A percentile compares a stretch with the other conserved stretches of the same genome.
phyloP scores from a whole-genome alignment of 2,329 filamentous ascomycete species.

The Pestalotiopsis sp. region DNA sequence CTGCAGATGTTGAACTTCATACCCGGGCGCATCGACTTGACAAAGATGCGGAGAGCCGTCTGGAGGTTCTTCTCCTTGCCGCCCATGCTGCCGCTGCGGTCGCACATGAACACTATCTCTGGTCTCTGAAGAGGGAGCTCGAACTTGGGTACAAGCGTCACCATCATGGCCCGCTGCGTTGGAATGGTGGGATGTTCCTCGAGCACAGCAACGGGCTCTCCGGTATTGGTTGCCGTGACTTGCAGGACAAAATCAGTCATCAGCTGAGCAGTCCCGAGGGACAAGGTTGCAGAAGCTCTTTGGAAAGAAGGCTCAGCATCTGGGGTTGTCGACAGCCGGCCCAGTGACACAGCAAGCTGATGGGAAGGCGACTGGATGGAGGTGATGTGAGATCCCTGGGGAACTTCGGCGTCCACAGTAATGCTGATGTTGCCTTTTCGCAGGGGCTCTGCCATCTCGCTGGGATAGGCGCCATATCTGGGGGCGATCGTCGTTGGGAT shows the following conservation, averaged over 20 bases:
- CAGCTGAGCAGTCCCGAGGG: constrained; percentile 52
- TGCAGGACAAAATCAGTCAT: constrained; percentile 68
- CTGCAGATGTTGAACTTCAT: constrained; percentile 71
- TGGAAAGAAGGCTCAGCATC: constrained; percentile 51
- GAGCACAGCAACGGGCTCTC: constrained; percentile 62
- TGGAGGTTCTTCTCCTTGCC: constrained; percentile 53
- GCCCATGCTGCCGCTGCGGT: constrained; percentile 68
- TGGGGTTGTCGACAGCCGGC: constrained; percentile 48
- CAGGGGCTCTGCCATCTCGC: constrained; percentile 26
- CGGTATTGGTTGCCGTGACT: constrained; percentile 59
- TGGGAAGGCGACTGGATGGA: constrained; percentile 68
- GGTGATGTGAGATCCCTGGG: constrained; percentile 55
- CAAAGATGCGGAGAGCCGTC: constrained; percentile 60
- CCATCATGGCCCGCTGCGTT: constrained; percentile 67
- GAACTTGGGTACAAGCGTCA: constrained; percentile 70
- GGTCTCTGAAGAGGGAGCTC: constrained; percentile 51
- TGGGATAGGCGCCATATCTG: constrained; percentile 57
- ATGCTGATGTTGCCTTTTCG: constrained; percentile 48
- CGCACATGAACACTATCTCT: constrained; percentile 73
- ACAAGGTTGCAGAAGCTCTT: constrained; percentile 62
- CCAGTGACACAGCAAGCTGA: constrained; percentile 65
- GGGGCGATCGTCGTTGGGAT: constrained; percentile 68
- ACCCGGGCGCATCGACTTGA: constrained; percentile 65
- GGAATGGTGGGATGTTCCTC: constrained; percentile 64
- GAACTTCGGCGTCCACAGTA: constrained; percentile 60